Evolutionary conservation across 2,329 filamentous ascomycete species (phyloP), one percentile per base, ranked within the genome.

Genomic region (Arthrobotrys sinensis): DNA sequence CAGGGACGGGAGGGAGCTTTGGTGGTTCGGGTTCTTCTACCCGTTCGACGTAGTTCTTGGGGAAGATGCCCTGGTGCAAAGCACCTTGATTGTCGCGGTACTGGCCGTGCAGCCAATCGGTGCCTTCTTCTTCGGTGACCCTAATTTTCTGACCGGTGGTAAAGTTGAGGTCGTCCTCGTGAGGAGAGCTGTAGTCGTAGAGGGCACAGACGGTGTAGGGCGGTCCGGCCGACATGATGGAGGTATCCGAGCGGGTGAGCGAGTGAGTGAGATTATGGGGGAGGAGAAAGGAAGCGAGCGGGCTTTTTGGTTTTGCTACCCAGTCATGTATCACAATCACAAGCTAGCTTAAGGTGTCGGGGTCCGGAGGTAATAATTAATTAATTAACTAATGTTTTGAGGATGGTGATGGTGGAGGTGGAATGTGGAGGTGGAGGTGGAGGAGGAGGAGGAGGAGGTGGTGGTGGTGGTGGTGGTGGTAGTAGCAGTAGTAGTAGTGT

Each of bases 151-250:
- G 94, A 81, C 93, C 94, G 82, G 89, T 86, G 76, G 88, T 85
- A 84, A 99, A 99, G 83, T 90, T 92, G 81, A 99, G 91, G 86
- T 99, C 96, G 85, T 99, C 96, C 82, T 97, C 94, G 85, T 99
- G 95, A 80, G 90, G 89, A 81, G 96, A 98, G 84, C 89, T 87
- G 87, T 99, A 99, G 84, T 98, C 95, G 87, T 92, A 99, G 83
- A 98, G 86, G 82, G 96, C 93, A 88, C 94, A 97, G 87, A 99
- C 96, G 86, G 93, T 96, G 88, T 97, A 97, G 79, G 91, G 90
- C 82, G 88, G 87, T 48, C 87, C 87, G 21, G 67, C 53, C 24
- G 67, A 48, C 67, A 78, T 78, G 62, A 43, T 62, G 12, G 45
- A 14, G 14, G 40, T 48, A 63, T 38, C 32, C 55, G 34, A 34